Evolutionary conservation across 352 stramenopile genomes (phyloP), one percentile per base, ranked within the genome.

Genomic region (Phytopythium ostracodes): DNA sequence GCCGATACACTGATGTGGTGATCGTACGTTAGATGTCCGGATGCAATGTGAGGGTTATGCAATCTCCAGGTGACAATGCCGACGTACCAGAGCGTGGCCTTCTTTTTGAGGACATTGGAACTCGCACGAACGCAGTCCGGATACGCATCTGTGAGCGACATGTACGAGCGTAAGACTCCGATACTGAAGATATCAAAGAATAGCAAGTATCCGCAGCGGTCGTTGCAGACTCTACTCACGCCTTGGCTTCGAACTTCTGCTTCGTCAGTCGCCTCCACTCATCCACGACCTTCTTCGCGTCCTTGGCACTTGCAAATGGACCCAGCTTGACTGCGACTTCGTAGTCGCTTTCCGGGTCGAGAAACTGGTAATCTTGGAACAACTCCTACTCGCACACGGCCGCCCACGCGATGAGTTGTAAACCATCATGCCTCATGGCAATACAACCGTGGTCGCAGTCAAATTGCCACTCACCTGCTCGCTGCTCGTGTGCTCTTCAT

Each of bases 281-380:
- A 18, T 77, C 67, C 31, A 74, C 80, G 49, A 95, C 68, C 4
- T 40, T 63, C 59, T 68, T 70, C 5, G 86, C 82, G 20, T 89
- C 77, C 15, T 66, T 64, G 25, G 62, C 59, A 9, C 31, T 81
- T 11, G 68, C 53, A 0, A 89, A 64, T 0, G 86, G 86, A 12
- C 86, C 86, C 4, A 95, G 64, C 62, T 92, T 91, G 35, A 93
- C 70, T 20, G 80, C 76, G 5, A 91, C 72, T 59, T 95, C 86
- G 62, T 89, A 92, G 18, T 81, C 68, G 50, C 77, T 88, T 46
- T 92, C 79, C 10, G 86, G 86, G 20, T 84, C 72, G 25, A 95
- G 50, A n/a, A 89, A 91, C 68, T 95, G 86, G 56, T 91, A 93
- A 54, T 93, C 82, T 72, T 93, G 83, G 61, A 91, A 90, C 25